Base-by-base conservation (phyloP, 2,329 filamentous ascomycete species). In the Capronia coronata region DNA sequence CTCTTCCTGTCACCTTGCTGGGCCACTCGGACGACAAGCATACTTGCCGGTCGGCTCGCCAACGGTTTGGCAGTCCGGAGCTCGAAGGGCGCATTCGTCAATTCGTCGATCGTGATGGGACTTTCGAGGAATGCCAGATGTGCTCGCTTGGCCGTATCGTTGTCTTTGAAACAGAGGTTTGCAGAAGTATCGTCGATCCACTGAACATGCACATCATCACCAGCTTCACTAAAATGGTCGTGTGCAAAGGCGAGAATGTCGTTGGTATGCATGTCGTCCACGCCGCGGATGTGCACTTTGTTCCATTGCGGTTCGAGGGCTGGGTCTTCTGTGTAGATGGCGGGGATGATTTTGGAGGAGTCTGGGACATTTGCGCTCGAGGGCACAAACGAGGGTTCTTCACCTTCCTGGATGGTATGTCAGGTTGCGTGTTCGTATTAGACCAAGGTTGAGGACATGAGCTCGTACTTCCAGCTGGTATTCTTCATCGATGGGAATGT, bases 121-220 rank as follows among this genome's bases (percentile, higher is more conserved):
- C 47, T 48, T 14, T 51, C 63, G 11, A 73, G 70, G 41, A 84
- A 70, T 2, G 72, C 70, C 25, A 65, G 61, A 19, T 84, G 69
- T 16, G 80, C 80, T 44, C 73, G 65, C 3, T 72, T 61, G 1
- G 80, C 81, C 10, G 75, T 68, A 38, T 76, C 71, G 10, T 72
- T 63, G 29, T 71, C 74, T 49, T 74, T 72, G 70, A 93, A 97
- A 45, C 94, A 68, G 46, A 96, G 74, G 64, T 97, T 97, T 55
- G 88, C 87, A 0, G 88, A 91, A 5, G 80, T 83, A 67, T 98
- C 93, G 65, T 97, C 87, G 58, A 98, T 88, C 93, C 93, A 98
- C 70, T 97, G 89, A 56, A 96, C 45, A 40, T 75, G 54, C 79
- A 76, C 48, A 78, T 72, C 49, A 82, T 54, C 52, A 10, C 48